Evolutionary conservation across 75 land plant species (phyloP).

Genomic region (Picea glauca): DNA sequence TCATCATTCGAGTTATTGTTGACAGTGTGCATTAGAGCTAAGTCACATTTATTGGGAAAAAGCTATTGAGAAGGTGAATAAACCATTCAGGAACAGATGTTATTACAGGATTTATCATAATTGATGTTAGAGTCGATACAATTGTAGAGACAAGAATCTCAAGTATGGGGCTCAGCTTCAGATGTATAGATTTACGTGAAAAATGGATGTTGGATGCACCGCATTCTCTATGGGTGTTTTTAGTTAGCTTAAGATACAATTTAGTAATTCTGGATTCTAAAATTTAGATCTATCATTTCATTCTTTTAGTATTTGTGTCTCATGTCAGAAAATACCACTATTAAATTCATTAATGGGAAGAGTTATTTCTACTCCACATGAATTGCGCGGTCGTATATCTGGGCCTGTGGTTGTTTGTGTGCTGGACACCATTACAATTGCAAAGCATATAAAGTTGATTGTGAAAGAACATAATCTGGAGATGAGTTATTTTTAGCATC

Average conservation of each 20-base stretch:
- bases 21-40: background rate
- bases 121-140: slow-evolving; percentile 5
- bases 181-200: slow-evolving; percentile 7
- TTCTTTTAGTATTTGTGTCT: slow-evolving; percentile 10
- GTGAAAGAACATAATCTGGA: no score
- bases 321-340: slow-evolving; percentile 3
- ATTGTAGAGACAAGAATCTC: background rate
- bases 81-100: slow-evolving; percentile 10
- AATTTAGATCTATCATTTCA: slow-evolving; percentile 4
- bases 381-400: background rate
- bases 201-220: slow-evolving; percentile 10
- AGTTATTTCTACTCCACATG: background rate
- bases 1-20: background rate
- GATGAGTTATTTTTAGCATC: no score
- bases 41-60: slow-evolving; percentile 12
- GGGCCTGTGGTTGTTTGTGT: background rate
- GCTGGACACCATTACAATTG: slow-evolving; percentile 1
- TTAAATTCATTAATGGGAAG: slow-evolving; percentile 11
- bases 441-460: no score
- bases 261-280: slow-evolving; percentile 8
- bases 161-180: slow-evolving; percentile 5
- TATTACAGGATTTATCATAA: slow-evolving; percentile 13
- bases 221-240: slow-evolving; percentile 8
- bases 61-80: slow-evolving; percentile 10
- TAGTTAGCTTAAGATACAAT: background rate